Evolutionary conservation across 2,329 filamentous ascomycete genomes (phyloP), one percentile per base, ranked within the genome.

Genomic region (Scedosporium boydii): DNA sequence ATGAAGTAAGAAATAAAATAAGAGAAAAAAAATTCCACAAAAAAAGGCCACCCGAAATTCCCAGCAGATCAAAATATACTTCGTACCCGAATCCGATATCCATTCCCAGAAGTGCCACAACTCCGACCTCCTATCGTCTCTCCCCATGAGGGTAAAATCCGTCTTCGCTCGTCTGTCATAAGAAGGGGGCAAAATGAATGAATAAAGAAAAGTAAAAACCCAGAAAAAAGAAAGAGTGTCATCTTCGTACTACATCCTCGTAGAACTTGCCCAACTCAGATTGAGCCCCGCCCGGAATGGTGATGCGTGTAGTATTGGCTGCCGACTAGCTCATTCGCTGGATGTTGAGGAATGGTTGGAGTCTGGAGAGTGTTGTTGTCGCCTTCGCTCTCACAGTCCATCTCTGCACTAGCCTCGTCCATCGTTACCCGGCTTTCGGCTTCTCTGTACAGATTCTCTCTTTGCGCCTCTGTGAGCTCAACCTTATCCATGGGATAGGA

Each of bases 381-480:
- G 16, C 16, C n/a, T 16, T 46, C 27, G n/a, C 23, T 16, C 18
- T 18, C n/a, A 46, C 21, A 9, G 18, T 48, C 14, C n/a, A 23
- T 16, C 29, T 12, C 38, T 9, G 41, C 48, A 27, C 41, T 55
- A 26, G 38, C 42, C 6, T 21, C 46, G 21, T 58, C 56, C 41
- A 59, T 41, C 12, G 53, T 10, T 21, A 21, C 14, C 14, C 59
- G 44, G 38, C 53, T 48, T 23, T 63, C 62, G 34, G 61, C 44
- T 60, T 63, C 56, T 10, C 38, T 29, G 42, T 59, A 48, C 27
- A 65, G 41, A 7, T 55, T 21, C 44, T 63, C 57, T 27, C 42
- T 41, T 48, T 62, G 56, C 14, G 12, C 29, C 6, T 64, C 60
- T n/a, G 63, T 34, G 14, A 63, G 34, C 46, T 41, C 29, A 29